Evolutionary conservation across 1,284 basidiomycete genomes (phyloP), one percentile per base, ranked within the genome.

Genomic region (Austroboletus rostrupii): DNA sequence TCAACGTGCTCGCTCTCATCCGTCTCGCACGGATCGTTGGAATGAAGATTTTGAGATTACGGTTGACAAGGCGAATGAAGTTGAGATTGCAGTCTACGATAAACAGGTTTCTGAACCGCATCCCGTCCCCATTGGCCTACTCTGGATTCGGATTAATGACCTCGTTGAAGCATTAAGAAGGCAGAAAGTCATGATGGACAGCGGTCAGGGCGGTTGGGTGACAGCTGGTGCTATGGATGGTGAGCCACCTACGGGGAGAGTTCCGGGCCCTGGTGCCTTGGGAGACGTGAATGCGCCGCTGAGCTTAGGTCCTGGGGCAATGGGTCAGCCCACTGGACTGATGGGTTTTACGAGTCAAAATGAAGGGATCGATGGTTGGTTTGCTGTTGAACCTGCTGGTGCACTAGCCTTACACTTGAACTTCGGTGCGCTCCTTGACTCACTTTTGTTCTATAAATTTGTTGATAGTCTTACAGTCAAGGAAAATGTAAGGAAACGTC

Each of bases 1-100:
- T 19, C 91, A 95, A 58, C 81, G 92, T 8, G 95, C 92, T 9
- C 85, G 89, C 50, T 96, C 96, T 1, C 93, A 97, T 64, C 89
- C 92, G 8, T 89, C 92, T 19, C 85, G 94, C 55, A 96, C 87
- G 43, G 97, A 99, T 70, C 85, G 90, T 43, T 99, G 97, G 97
- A 91, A 93, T 68, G 96, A 99, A 70, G 90, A 93, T 53, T 98
- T 99, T 57, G 92, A 97, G 69, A 92, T 99, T 54, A 81, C 88
- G 1, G 91, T 99, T 45, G 96, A 98, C 74, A 98, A 97, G 70
- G 95, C 95, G 32, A 98, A 96, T 68, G 97, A 99, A 77, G 90
- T 98, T 48, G 97, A 99, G 71, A 86, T 99, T 43, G 92, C 93
- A 14, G 83, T 99, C 23, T 97, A 95, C 62, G 97, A 99, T 72